Evolutionary conservation across 768 basidiomycete genomes (phyloP), one percentile per base, ranked within the genome.

Genomic region (Lactarius evosmus): DNA sequence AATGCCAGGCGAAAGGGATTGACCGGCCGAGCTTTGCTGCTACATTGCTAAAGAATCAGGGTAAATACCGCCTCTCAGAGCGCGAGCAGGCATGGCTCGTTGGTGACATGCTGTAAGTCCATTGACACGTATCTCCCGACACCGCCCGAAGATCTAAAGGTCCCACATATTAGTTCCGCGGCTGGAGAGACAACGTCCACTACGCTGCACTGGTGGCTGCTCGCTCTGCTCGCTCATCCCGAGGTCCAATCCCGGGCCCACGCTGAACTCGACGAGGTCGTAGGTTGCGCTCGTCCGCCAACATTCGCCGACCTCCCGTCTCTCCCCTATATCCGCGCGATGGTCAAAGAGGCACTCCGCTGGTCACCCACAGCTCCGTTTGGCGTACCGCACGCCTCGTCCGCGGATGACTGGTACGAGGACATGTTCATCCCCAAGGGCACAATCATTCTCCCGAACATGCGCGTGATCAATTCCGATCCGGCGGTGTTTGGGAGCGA

Each of bases 61-160:
- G n/a, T 1, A 51, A 59, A 32, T n/a, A 36, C 12, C 51, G n/a
- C 3, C 58, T 67, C 19, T 65, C 63, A 4, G 52, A 49, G 3
- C 33, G 52, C 12, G 63, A 67, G 49, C 25, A 32, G 14, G 66
- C 62, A 5, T 67, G 66, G 66, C 51, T 60, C 6, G 59, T 59
- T 2, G 66, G 63, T 3, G 41, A 25, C 17, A 64, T 67, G 58
- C 51, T 60, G 66, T 67, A 33, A 29, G 66, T 58, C 34, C 49
- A 22, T 17, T 53, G 16, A 25, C 30, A 61, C 32, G 59, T 61
- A 16, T 36, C 27, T 11, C 56, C 46, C 19, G 32, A 54, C 22
- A 5, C 14, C 3, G 8, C 25, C 25, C 22, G 44, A 46, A 22
- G 5, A 14, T 4, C 41, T 44, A 12, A 16, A 19, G 17, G 22